phyloP scores from a whole-genome alignment of 163 green algal genomes.

The Scenedesmus sp. region DNA sequence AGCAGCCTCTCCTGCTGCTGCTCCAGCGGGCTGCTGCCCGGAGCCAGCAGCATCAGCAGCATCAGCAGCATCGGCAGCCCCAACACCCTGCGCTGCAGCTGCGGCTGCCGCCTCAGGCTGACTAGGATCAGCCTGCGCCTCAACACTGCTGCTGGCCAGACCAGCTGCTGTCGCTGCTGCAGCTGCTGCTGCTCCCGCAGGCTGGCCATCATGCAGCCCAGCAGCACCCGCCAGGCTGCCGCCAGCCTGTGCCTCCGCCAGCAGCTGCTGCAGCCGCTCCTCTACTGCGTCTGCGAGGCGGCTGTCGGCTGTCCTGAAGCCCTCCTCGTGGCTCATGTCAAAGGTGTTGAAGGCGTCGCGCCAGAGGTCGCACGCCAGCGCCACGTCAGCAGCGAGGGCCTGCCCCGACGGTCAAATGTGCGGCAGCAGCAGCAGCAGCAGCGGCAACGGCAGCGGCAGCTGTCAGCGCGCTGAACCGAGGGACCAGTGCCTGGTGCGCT shows the following conservation, averaged over 20 bases:
- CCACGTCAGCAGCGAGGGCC: constrained; percentile 58
- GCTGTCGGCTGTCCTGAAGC: constrained; percentile 44
- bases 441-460: not conserved
- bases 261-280: constrained; percentile 55
- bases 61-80: not conserved
- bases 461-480: too few species aligned
- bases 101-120: not conserved
- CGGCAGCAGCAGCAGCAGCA: not conserved
- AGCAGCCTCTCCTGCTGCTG: not conserved
- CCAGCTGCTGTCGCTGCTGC: not conserved
- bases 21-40: not conserved
- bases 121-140: not conserved
- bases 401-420: too few species aligned
- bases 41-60: not conserved
- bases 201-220: not conserved
- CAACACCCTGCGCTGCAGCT: not conserved
- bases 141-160: constrained; percentile 9
- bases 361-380: constrained; percentile 56
- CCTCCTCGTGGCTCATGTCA: constrained; percentile 32
- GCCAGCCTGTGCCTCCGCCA: constrained; percentile 18
- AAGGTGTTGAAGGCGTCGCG: constrained; percentile 45
- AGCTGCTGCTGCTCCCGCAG: not conserved
- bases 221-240: constrained; percentile 28
- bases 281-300: constrained; percentile 59
- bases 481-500: too few species aligned